These are phyloP conservation scores for Neonectria faginata DNA, from an alignment of 2,329 filamentous ascomycete species.

Conservation along the genomic window DNA sequence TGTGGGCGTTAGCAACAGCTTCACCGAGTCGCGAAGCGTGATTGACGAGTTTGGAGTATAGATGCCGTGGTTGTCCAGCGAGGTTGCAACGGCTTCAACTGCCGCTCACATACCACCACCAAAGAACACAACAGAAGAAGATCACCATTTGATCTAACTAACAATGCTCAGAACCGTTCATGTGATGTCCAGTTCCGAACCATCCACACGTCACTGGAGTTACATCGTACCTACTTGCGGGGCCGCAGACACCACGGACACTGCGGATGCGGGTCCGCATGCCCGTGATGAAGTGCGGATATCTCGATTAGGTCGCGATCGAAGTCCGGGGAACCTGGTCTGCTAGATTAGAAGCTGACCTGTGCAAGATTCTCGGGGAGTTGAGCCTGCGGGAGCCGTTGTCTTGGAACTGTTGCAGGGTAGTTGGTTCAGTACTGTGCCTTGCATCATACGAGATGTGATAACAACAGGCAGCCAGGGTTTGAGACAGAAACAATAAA, in stretches of 20 bases:
- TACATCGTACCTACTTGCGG: slow-evolving; percentile 11
- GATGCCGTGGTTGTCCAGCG: not conserved
- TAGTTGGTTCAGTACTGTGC: not conserved
- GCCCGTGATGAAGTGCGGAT: not conserved
- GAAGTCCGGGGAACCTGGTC: not conserved
- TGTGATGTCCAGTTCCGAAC: slow-evolving; percentile 4
- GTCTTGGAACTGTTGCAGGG: not conserved
- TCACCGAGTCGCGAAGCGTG: slow-evolving; percentile 61
- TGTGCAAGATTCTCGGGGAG: not conserved
- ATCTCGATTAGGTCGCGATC: slow-evolving; percentile 5
- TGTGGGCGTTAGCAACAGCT: slow-evolving; percentile 49
- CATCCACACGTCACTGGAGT: slow-evolving; percentile 18
- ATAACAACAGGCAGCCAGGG: not conserved
- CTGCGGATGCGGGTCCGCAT: slow-evolving; percentile 25
- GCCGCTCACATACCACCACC: too few relatives aligned
- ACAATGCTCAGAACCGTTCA: not conserved
- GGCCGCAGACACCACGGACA: slow-evolving; percentile 11
- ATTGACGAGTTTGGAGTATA: slow-evolving; percentile 60
- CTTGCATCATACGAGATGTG: not conserved
- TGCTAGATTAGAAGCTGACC: not conserved
- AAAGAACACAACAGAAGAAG: not conserved
- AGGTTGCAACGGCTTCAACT: not conserved
- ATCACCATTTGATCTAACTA: not conserved
- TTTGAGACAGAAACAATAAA: too few relatives aligned
- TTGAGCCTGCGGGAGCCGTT: not conserved